Evolutionary conservation across 2,329 filamentous ascomycete species (phyloP).

Genomic region (Paraphoma sp.): DNA sequence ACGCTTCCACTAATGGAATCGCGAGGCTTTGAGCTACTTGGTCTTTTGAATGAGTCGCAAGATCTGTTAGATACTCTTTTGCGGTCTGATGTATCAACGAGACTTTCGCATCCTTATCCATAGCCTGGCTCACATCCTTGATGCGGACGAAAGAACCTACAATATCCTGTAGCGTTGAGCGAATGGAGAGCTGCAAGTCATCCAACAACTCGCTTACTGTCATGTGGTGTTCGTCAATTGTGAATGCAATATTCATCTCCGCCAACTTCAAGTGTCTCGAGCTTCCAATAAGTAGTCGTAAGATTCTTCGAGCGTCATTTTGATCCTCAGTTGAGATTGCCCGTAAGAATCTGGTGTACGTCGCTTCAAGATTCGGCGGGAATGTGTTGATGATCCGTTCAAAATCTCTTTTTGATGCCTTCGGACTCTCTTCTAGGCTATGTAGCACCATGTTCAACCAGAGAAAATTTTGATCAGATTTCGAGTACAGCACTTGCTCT

Average conservation of each 20-base stretch:
- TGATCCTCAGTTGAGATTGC: constrained; percentile 31
- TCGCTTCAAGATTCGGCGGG: constrained; percentile 36
- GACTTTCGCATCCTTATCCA: constrained; percentile 30
- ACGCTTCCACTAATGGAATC: constrained; percentile 11
- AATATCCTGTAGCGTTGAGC: constrained; percentile 37
- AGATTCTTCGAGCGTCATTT: constrained; percentile 32
- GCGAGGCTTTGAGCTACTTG: constrained; percentile 9
- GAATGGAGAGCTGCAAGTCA: constrained; percentile 36
- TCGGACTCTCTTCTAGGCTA: constrained; percentile 37
- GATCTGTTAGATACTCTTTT: constrained; percentile 44
- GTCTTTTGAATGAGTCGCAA: constrained; percentile 16
- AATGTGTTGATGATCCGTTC: constrained; percentile 38
- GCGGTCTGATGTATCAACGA: constrained; percentile 47
- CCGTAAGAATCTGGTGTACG: constrained; percentile 41
- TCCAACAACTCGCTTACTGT: constrained; percentile 27
- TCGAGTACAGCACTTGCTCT: constrained; percentile 35
- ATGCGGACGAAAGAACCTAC: constrained; percentile 45
- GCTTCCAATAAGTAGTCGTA: constrained; percentile 45
- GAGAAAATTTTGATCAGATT: constrained; percentile 48
- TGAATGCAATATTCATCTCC: constrained; percentile 46
- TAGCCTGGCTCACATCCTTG: background rate
- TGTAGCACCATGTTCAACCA: constrained; percentile 49
- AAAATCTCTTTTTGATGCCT: constrained; percentile 21
- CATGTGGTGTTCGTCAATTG: constrained; percentile 26
- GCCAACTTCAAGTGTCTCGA: constrained; percentile 41